Percentiles rank a stretch among this genome's conserved stretches.
Evolutionary conservation across 1,284 basidiomycete species (phyloP).

Genomic region (Schizopora paradoxa): DNA sequence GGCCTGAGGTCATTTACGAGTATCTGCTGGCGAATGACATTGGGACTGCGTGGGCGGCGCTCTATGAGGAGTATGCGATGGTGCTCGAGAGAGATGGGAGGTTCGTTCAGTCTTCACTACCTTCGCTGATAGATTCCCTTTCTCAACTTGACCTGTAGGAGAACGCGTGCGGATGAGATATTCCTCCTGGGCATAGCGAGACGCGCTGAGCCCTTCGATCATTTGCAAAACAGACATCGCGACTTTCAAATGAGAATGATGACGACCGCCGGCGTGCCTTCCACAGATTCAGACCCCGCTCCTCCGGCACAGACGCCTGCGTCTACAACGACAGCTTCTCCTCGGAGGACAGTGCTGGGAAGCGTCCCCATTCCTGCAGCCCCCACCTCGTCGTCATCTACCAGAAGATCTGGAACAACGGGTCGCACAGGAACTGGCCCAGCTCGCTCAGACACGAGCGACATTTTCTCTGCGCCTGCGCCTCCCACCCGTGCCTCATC

Average conservation of each 20-base stretch:
- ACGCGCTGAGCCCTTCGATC: constrained; percentile 68
- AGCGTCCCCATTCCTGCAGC: constrained; percentile 22
- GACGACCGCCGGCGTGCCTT: constrained; percentile 36
- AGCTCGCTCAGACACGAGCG: constrained; percentile 11
- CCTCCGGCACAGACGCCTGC: constrained; percentile 28
- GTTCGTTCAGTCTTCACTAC: constrained; percentile 36
- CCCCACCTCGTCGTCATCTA: constrained; percentile 21
- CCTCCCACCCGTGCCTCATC: too few species aligned
- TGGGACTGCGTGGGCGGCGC: constrained; percentile 71
- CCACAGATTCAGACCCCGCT: constrained; percentile 22
- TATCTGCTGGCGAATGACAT: constrained; percentile 89
- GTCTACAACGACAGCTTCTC: constrained; percentile 15
- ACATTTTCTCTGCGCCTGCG: constrained; percentile 9
- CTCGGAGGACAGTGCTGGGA: constrained; percentile 11
- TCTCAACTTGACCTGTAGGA: constrained; percentile 39
- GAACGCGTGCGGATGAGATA: constrained; percentile 80
- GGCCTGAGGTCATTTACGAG: constrained; percentile 70
- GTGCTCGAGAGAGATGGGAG: constrained; percentile 71
- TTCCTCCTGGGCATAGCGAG: constrained; percentile 85
- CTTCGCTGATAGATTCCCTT: neutral
- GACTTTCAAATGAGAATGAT: constrained; percentile 85
- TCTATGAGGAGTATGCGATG: constrained; percentile 91
- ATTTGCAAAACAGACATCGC: constrained; percentile 66
- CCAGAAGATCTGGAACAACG: constrained; percentile 28
- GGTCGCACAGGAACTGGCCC: constrained; percentile 23